Evolutionary conservation across 148 eudicot species (phyloP).

Genomic region (Rhododendron kiyosumense): DNA sequence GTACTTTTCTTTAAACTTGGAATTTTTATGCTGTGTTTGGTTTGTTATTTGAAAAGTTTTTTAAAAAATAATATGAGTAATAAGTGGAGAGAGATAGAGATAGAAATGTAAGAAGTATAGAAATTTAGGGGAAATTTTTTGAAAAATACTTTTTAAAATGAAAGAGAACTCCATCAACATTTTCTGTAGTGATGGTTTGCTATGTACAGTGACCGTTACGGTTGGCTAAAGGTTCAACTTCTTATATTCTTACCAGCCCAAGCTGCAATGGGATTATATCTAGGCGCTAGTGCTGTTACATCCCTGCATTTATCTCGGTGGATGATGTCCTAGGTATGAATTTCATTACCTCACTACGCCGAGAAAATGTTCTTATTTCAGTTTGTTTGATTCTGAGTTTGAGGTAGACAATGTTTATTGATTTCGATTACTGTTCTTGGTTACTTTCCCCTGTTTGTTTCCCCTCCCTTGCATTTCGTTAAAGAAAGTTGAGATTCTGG

Average conservation of each 20-base stretch:
- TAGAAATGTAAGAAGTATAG: no score
- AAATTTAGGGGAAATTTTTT: no score
- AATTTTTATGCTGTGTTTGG: no score
- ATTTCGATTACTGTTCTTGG: neutral
- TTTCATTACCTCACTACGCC: neutral
- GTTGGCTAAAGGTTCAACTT: no score
- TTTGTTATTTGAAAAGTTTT: no score
- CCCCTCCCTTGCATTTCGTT: neutral
- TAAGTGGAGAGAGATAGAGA: no score
- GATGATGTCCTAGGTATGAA: constrained; percentile 39
- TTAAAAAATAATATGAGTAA: no score
- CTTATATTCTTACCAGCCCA: constrained; percentile 28
- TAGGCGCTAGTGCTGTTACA: constrained; percentile 43
- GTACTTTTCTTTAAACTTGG: no score
- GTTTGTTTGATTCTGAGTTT: neutral
- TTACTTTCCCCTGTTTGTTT: neutral
- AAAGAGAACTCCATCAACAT: no score
- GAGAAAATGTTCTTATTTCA: neutral
- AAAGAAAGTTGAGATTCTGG: neutral
- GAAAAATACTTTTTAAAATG: no score
- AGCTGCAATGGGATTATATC: constrained; percentile 33
- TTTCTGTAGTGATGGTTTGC: no score
- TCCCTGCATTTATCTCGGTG: constrained; percentile 41
- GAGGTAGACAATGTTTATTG: neutral
- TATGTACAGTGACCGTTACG: no score